Conservation (phyloP, 1,284 basidiomycete genomes). For the Boletus sp. region DNA sequence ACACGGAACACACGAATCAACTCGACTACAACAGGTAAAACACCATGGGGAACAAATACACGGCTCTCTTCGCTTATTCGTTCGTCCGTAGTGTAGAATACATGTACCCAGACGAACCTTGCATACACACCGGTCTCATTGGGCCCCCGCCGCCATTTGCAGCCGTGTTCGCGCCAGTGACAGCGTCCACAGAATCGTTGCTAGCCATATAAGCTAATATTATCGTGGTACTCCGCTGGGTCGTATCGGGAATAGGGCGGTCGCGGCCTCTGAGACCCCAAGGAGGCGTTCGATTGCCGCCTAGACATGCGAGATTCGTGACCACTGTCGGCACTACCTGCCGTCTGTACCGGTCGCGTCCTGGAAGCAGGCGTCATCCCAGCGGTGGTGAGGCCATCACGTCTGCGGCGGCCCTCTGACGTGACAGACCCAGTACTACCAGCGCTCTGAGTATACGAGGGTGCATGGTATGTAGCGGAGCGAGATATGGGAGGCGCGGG, state of each 20-base stretch:
- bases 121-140: slow-evolving; percentile 22
- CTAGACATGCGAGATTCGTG: slow-evolving; percentile 16
- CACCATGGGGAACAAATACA: not conserved
- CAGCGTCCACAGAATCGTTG: slow-evolving; percentile 32
- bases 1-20: slow-evolving; percentile 22
- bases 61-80: slow-evolving; percentile 9
- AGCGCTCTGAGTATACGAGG: slow-evolving; percentile 4
- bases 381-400: slow-evolving; percentile 29
- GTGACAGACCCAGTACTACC: slow-evolving; percentile 29
- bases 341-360: slow-evolving; percentile 16
- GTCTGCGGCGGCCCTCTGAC: slow-evolving; percentile 32
- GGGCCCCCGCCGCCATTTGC: slow-evolving; percentile 31
- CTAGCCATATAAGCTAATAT: slow-evolving; percentile 30
- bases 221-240: slow-evolving; percentile 33
- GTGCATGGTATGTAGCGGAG: slow-evolving; percentile 22
- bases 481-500: slow-evolving; percentile 36
- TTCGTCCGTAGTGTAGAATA: slow-evolving; percentile 25
- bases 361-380: slow-evolving; percentile 34
- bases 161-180: slow-evolving; percentile 31
- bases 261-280: slow-evolving; percentile 29
- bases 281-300: slow-evolving; percentile 31
- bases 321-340: slow-evolving; percentile 21
- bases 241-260: slow-evolving; percentile 26
- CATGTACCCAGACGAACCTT: slow-evolving; percentile 29
- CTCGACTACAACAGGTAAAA: slow-evolving; percentile 3